Percentiles rank a stretch among this genome's conserved stretches.
Conservation (phyloP, 257 asterid species). For the Echites panduratus region DNA sequence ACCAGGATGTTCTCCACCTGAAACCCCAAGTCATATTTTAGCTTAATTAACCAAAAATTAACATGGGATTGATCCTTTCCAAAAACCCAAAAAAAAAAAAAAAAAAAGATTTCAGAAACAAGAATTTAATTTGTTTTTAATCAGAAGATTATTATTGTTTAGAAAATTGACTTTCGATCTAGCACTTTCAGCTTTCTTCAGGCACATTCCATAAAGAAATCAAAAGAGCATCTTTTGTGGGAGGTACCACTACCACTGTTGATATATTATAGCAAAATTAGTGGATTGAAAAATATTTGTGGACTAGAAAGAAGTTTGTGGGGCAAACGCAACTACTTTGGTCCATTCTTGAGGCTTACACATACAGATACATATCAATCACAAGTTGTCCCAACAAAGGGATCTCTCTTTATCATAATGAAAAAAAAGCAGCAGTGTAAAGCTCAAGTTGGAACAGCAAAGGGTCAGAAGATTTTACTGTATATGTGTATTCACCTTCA, state of each 20-base stretch:
- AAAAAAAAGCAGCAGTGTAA: conserved; percentile 10
- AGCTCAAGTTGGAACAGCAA: conserved; percentile 8
- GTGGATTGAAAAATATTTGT: too few species aligned
- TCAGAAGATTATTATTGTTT: background rate
- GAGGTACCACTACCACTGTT: too few species aligned
- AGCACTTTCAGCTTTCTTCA: background rate
- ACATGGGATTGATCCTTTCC: background rate
- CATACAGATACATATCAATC: conserved; percentile 11
- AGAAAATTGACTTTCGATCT: background rate
- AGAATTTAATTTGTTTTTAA: background rate
- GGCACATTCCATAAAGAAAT: background rate
- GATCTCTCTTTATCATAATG: background rate
- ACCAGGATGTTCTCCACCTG: conserved; percentile 85
- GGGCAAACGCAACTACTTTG: background rate
- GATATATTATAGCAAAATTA: too few species aligned
- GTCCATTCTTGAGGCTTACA: background rate
- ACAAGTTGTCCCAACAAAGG: conserved; percentile 12
- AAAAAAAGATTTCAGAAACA: background rate
- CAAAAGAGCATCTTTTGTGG: background rate
- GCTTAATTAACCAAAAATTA: background rate
- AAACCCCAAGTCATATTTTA: background rate
- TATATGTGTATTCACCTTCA: conserved; percentile 50
- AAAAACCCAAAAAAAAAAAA: background rate
- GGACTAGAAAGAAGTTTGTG: conserved; percentile 9
- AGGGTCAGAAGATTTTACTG: background rate